These are phyloP conservation scores for Fusarium dlaminii DNA, from an alignment of 2,329 filamentous ascomycete species.

Conservation along the genomic window DNA sequence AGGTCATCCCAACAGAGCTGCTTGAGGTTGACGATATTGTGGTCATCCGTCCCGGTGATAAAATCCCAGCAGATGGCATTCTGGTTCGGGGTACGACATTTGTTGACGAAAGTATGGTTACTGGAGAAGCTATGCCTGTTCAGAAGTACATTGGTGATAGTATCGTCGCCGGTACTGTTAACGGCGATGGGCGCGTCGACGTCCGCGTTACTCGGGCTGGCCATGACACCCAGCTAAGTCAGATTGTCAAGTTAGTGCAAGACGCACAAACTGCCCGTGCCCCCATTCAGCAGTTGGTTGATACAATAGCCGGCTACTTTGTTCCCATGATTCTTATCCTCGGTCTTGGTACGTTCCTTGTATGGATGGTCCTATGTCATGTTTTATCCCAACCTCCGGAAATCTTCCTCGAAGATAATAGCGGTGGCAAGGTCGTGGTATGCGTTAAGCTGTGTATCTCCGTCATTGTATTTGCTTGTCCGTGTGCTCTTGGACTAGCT, in stretches of 20 bases:
- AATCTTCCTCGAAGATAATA: constrained; percentile 82
- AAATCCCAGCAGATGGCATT: constrained; percentile 91
- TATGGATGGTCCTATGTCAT: constrained; percentile 96
- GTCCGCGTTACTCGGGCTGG: constrained; percentile 92
- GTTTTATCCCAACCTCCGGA: constrained; percentile 81
- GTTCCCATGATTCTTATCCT: constrained; percentile 88
- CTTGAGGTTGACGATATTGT: constrained; percentile 95
- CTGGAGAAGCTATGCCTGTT: constrained; percentile 94
- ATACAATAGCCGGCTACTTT: constrained; percentile 91
- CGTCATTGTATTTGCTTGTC: constrained; percentile 98
- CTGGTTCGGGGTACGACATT: constrained; percentile 92
- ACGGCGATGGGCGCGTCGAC: constrained; percentile 89
- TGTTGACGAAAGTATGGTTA: constrained; percentile 98
- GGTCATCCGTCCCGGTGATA: constrained; percentile 91
- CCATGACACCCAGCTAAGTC: constrained; percentile 94
- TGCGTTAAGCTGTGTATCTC: constrained; percentile 98
- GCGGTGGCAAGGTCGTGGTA: constrained; percentile 93
- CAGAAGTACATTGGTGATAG: constrained; percentile 82
- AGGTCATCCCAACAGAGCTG: constrained; percentile 87
- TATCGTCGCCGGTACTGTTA: constrained; percentile 94
- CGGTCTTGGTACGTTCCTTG: constrained; percentile 83
- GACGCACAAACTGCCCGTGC: constrained; percentile 94
- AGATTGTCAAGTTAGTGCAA: constrained; percentile 97
- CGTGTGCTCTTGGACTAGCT: constrained; percentile 93
- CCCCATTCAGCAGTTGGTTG: constrained; percentile 92